Base-by-base conservation (phyloP, 352 stramenopile genomes). In the Phytophthora rubi region DNA sequence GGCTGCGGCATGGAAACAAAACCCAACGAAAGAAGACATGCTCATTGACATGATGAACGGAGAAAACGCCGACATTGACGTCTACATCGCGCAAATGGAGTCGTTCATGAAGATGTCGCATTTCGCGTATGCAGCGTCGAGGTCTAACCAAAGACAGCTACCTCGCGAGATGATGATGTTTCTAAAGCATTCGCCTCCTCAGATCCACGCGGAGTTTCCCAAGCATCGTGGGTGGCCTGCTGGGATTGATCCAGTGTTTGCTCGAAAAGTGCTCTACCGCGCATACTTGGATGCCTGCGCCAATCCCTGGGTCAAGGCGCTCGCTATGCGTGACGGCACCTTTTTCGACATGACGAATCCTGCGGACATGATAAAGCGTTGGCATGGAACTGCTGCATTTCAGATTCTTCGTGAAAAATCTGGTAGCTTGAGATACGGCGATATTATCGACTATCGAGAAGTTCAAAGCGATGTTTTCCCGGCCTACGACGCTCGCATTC, bases 11-110 rank as follows among this genome's bases (percentile, higher is more conserved):
- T 21, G 13, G 39, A 23, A 7, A 39, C 37, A 32, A 55, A 21
- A 7, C 6, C 4, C 8, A 5, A 44, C 33, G 10, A 12, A 13
- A 18, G 18, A 42, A 8, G 16, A 51, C 15, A 15, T 6, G 4
- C 8, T 47, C 13, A 3, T 13, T 6, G 5, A 4, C 1, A 15
- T 51, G 45, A 30, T 70, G 18, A 32, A 42, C 4, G 26, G 60
- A 44, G 18, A 65, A 5, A 26, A 48, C 13, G 32, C 66, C 18
- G 44, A 51, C n/a, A 72, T 75, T 44, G 69, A 80, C 45, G 28
- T 65, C 5, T 68, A 68, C 42, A 80, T 80, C 44, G 47, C 64
- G 54, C 65, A 53, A 4, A 62, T 70, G 65, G 65, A 80, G 58
- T 12, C 1, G 2, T 71, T 77, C 28, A 44, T 53, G 8, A 61